Base-by-base conservation (phyloP, 169 alveolate species). In the Cryptosporidium tyzzeri region DNA sequence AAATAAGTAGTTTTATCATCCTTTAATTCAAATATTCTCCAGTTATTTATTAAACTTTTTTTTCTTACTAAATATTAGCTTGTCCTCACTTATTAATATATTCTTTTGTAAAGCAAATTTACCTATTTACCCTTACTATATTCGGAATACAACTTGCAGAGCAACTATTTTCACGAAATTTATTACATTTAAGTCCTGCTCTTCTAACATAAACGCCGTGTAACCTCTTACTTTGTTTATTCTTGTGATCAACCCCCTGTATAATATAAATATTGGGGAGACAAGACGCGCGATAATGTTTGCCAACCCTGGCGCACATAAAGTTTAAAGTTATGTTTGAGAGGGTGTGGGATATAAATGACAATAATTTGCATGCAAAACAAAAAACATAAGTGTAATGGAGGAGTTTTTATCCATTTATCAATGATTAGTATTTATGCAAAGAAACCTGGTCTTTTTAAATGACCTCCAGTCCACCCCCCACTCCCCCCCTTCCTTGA, bases 301-400 rank as follows among this genome's bases (percentile, higher is more conserved):
- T 55, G 67, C 67, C 67, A 55, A n/a, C 67, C 67, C 31, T 55
- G 37, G 35, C 67, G 67, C 67, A 2, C 12, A n/a, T 16, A 21
- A 37, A 3, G 37, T 12, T 55, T n/a, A 55, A 55, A 53, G 29
- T 5, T 26, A 16, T 10, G 12, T 55, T 21, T 55, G 29, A 2
- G 33, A 23, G n/a, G 23, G 35, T 55, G 67, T 55, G 67, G 67
- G 67, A n/a, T 48, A 16, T 12, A 48, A 48, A 1, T 48, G 55
- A 0, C 55, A 48, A 14, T 3, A 14, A 48, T 48, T 48, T 48
- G 23, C 21, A 48, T 48, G 55, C 21, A 48, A 48, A 9, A 21
- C 23, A 2, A 48, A 44, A 44, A 44, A 18, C 8, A 44, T 12
- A 31, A 31, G 35, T 31, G 4, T 31, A 2, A 31, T 31, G 35